Percentiles rank a stretch among this genome's conserved stretches.
Evolutionary conservation across 805 yeast species (phyloP).

Genomic region (Nakazawaea anatomiae): DNA sequence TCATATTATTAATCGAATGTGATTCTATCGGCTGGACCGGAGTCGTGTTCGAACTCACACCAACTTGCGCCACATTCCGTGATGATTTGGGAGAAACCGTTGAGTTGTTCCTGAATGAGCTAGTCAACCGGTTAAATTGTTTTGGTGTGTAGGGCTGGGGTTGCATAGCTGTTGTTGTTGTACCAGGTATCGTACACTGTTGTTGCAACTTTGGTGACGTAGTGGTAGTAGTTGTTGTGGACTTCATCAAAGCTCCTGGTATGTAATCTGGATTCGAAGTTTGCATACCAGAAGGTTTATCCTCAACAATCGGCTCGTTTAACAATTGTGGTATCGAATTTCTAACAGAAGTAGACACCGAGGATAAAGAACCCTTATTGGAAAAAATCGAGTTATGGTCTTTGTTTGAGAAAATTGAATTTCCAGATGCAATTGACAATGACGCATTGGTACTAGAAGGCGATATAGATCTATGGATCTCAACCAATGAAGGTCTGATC

Average conservation of each 20-base stretch:
- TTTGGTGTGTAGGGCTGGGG: constrained; percentile 10
- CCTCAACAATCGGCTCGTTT: constrained; percentile 4
- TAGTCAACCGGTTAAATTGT: constrained; percentile 2
- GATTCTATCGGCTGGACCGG: too few relatives aligned
- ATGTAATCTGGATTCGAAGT: background rate
- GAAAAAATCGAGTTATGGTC: constrained; percentile 26
- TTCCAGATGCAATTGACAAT: constrained; percentile 8
- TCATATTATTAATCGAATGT: too few relatives aligned
- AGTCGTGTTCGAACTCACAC: background rate
- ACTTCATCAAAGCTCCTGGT: background rate
- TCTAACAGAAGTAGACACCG: constrained; percentile 14
- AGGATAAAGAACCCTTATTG: constrained; percentile 29
- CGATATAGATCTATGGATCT: constrained; percentile 21
- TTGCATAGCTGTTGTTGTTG: background rate
- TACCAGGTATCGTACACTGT: background rate
- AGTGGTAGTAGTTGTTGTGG: constrained; percentile 5
- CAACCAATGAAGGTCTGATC: constrained; percentile 31
- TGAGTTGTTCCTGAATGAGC: constrained; percentile 1
- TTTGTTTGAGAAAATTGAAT: constrained; percentile 10
- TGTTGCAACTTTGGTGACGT: constrained; percentile 12
- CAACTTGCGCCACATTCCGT: background rate
- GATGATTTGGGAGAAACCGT: constrained; percentile 6
- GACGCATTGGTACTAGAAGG: constrained; percentile 1
- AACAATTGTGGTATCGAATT: constrained; percentile 6
- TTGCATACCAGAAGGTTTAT: background rate